Conservation (phyloP, 768 basidiomycete genomes). For the Suillus subalutaceus region DNA sequence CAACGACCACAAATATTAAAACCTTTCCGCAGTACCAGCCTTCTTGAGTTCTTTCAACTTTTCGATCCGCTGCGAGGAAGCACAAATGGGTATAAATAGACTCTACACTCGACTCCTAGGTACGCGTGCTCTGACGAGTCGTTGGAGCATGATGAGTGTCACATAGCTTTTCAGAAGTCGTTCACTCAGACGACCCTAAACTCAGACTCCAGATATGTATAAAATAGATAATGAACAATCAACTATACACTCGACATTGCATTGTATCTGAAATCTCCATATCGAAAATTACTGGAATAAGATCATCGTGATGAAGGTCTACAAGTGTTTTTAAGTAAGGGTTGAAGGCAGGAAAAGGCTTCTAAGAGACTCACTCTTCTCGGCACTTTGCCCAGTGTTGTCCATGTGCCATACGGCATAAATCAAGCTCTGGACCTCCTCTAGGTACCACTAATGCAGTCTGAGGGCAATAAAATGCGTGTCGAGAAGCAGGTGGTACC, state of each 20-base stretch:
- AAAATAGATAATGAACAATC: background rate
- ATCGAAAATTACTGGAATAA: background rate
- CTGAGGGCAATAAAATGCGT: background rate
- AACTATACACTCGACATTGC: background rate
- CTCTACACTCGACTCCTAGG: too few species aligned
- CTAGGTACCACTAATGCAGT: constrained; percentile 1
- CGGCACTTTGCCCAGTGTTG: background rate
- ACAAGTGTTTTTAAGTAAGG: background rate
- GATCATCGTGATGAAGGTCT: background rate
- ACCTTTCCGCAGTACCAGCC: too few species aligned
- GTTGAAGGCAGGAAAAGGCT: background rate
- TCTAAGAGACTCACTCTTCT: background rate
- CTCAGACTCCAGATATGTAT: background rate
- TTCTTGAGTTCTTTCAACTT: too few species aligned
- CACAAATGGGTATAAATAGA: too few species aligned
- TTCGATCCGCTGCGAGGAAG: too few species aligned
- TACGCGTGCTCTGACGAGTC: too few species aligned
- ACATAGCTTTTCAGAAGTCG: too few species aligned
- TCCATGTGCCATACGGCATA: constrained; percentile 6
- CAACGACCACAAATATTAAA: too few species aligned
- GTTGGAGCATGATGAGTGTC: too few species aligned
- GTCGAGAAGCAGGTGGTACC: constrained; percentile 6
- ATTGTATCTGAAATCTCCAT: background rate
- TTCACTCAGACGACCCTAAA: background rate
- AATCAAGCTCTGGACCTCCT: constrained; percentile 6